Evolutionary conservation across 257 asterid genomes (phyloP).

Genomic region (Mentha longifolia): DNA sequence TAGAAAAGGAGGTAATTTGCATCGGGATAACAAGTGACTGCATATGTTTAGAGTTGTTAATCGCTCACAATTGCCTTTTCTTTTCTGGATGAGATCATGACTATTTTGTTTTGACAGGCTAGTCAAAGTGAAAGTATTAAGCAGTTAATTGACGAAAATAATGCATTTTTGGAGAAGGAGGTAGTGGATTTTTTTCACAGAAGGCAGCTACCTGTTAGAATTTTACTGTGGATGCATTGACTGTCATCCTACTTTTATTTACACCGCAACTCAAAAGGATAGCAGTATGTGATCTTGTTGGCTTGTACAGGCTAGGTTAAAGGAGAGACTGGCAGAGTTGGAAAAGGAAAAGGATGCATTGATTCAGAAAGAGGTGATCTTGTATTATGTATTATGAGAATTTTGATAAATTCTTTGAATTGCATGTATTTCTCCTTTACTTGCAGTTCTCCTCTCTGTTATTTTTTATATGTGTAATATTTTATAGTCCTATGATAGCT

Average conservation of each 20-base stretch:
- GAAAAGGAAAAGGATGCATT: slow-evolving; percentile 52
- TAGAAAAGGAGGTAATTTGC: slow-evolving; percentile 58
- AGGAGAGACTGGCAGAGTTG: slow-evolving; percentile 49
- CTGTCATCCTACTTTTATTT: slow-evolving; percentile 8
- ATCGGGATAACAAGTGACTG: slow-evolving; percentile 8
- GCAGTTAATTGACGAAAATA: slow-evolving; percentile 50
- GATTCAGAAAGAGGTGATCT: slow-evolving; percentile 58
- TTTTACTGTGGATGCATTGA: slow-evolving; percentile 21
- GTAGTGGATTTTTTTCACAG: slow-evolving; percentile 38
- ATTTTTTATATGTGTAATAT: neutral
- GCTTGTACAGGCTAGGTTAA: slow-evolving; percentile 54
- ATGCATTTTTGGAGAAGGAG: slow-evolving; percentile 47
- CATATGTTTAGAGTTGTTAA: slow-evolving; percentile 20
- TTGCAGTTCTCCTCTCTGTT: neutral
- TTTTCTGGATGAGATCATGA: slow-evolving; percentile 11
- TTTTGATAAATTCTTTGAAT: slow-evolving; percentile 21
- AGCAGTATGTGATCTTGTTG: slow-evolving; percentile 37
- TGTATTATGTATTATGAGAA: slow-evolving; percentile 10
- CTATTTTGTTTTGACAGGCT: slow-evolving; percentile 42
- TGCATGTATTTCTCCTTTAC: neutral
- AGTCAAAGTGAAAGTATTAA: slow-evolving; percentile 48
- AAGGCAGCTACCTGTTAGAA: slow-evolving; percentile 4
- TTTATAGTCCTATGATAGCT: slow-evolving; percentile 21
- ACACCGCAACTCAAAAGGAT: slow-evolving; percentile 29
- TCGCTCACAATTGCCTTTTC: neutral